Conservation (phyloP, 371 early-diverging fungal species). For the Blakeslea trispora region DNA sequence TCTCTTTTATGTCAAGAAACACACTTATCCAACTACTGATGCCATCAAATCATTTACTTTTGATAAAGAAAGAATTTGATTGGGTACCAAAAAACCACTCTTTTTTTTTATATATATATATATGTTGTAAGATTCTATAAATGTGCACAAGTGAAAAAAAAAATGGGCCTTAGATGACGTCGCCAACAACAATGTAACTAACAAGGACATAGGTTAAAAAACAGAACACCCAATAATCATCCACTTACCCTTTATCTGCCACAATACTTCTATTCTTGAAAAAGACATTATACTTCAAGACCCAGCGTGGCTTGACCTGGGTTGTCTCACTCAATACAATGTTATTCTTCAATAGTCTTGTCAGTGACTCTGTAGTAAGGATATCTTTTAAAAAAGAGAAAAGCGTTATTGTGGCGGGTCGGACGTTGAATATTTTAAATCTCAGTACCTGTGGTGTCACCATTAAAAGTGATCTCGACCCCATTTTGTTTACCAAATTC, state of each 20-base stretch:
- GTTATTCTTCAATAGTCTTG: slow-evolving; percentile 34
- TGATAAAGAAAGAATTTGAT: no score
- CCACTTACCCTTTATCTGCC: slow-evolving; percentile 56
- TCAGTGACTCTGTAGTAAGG: slow-evolving; percentile 31
- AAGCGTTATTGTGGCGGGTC: no score
- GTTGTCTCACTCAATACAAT: slow-evolving; percentile 16
- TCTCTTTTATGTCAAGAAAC: no score
- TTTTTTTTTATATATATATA: no score
- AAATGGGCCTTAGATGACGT: slow-evolving; percentile 9
- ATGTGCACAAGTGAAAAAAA: no score
- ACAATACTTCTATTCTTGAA: slow-evolving; percentile 51
- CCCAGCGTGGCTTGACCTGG: slow-evolving; percentile 41
- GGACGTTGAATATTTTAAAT: slow-evolving; percentile 6
- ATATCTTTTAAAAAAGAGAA: slow-evolving; percentile 31
- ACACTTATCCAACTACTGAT: no score
- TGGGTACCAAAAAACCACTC: no score
- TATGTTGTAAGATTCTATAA: no score
- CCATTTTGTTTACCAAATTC: slow-evolving; percentile 43
- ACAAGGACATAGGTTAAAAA: no score
- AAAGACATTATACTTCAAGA: slow-evolving; percentile 61
- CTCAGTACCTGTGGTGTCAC: slow-evolving; percentile 49
- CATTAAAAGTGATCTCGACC: slow-evolving; percentile 54
- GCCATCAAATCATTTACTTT: no score
- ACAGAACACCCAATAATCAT: no score
- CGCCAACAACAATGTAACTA: slow-evolving; percentile 47